These are phyloP conservation scores for Coffea eugenioides DNA, from an alignment of 257 asterid species.

Conservation along the genomic window DNA sequence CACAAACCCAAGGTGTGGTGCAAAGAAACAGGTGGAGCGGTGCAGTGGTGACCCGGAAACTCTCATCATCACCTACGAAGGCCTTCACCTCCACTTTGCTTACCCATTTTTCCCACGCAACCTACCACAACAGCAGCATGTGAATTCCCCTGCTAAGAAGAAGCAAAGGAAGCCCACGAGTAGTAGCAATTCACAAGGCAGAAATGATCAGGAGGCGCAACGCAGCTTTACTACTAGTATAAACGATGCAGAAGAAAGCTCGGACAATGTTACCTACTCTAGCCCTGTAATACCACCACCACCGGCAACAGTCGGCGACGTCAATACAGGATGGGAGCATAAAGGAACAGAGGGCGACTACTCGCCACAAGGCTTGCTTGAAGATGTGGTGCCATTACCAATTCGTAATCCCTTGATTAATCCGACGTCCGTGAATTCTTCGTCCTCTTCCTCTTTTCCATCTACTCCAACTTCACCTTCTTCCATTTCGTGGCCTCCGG, in stretches of 20 bases:
- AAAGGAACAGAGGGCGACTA: not conserved
- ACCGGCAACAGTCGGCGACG: slow-evolving; percentile 14
- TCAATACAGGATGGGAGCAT: slow-evolving; percentile 8
- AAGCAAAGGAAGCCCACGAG: slow-evolving; percentile 41
- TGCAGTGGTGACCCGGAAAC: slow-evolving; percentile 69
- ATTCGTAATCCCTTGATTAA: slow-evolving; percentile 52
- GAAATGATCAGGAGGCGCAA: slow-evolving; percentile 19
- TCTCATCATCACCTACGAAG: slow-evolving; percentile 75
- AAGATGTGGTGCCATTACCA: slow-evolving; percentile 78
- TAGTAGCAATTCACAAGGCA: not conserved
- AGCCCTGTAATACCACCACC: not conserved
- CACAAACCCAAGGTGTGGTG: slow-evolving; percentile 81
- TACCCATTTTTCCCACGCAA: slow-evolving; percentile 50
- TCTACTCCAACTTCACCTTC: slow-evolving; percentile 62
- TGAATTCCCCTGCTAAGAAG: slow-evolving; percentile 58
- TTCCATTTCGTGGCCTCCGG: slow-evolving; percentile 54
- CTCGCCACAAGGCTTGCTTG: slow-evolving; percentile 64
- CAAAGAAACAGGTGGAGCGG: slow-evolving; percentile 85
- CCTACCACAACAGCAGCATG: slow-evolving; percentile 5
- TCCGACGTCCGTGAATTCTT: slow-evolving; percentile 33
- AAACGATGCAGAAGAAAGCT: slow-evolving; percentile 21
- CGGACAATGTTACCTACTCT: not conserved
- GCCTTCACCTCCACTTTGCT: slow-evolving; percentile 87
- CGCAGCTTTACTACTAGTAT: not conserved
- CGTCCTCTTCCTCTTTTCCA: slow-evolving; percentile 48